These are phyloP conservation scores for Eucalyptus pauciflora DNA, from an alignment of 345 rosid genomes.

Conservation along the genomic window DNA sequence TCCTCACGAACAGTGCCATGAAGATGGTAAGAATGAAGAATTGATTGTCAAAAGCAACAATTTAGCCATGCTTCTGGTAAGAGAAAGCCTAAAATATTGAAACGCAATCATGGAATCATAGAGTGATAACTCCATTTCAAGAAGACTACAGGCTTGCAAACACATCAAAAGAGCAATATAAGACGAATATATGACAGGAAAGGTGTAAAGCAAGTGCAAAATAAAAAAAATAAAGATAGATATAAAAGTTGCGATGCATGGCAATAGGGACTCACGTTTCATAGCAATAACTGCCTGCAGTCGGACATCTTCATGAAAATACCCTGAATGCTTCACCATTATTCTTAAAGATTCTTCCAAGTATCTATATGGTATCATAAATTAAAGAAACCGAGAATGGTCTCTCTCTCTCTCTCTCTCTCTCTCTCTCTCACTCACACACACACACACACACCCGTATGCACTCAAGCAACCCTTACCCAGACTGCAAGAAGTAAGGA, in stretches of 20 bases:
- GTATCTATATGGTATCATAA: constrained; percentile 58
- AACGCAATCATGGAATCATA: background rate
- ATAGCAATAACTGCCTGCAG: constrained; percentile 84
- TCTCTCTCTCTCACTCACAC: rapidly evolving
- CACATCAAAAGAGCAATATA: background rate
- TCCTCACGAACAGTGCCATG: background rate
- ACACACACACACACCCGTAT: background rate
- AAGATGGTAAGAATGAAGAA: background rate
- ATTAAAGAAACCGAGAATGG: constrained; percentile 2
- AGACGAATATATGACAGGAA: background rate
- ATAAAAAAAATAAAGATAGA: background rate
- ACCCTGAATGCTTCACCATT: constrained; percentile 71
- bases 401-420: background rate
- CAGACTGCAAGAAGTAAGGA: background rate
- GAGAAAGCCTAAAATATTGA: background rate
- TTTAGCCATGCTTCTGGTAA: background rate
- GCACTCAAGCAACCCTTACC: background rate
- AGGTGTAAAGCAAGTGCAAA: background rate
- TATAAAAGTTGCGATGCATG: background rate
- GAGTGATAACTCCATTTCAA: background rate
- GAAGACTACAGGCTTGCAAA: background rate
- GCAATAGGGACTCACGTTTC: constrained; percentile 50
- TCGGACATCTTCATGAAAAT: constrained; percentile 99
- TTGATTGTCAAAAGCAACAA: background rate
- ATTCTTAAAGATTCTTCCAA: constrained; percentile 84